Evolutionary conservation across 164 flowering plant genomes (phyloP), one percentile per base, ranked within the genome.

Genomic region (Annona squamosa): DNA sequence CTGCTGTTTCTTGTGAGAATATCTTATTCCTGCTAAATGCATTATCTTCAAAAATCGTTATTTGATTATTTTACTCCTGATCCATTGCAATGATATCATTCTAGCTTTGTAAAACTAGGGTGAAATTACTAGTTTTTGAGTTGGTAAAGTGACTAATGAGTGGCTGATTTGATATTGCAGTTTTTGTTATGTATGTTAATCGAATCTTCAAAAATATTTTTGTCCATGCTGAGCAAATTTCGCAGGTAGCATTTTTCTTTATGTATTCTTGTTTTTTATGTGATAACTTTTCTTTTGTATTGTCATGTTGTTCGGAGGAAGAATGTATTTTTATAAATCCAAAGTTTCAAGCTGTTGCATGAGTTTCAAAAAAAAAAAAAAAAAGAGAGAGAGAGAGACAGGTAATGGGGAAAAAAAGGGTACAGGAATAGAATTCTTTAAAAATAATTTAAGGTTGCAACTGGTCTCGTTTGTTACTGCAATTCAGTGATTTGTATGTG

Each of bases 121-220:
- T 26, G 37, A 26, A 26, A 26, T 26, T 26, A 26, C 37, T 26
- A 47, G n/a, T 26, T 26, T 52, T 69, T 47, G 74, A 45, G 47
- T 65, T 70, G 43, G 62, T 37, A 45, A 68, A 46, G 19, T 46
- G 46, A 46, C 45, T 3, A 45, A 9, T 65, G 45, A 72, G 46
- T 2, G 10, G 2, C 9, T 4, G 43, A 59, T 41, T 13, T 65
- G 9, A 16, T 3, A 69, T 77, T 90, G 90, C 96, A 95, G 97
- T 93, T 81, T 87, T 90, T 77, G 75, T 89, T 69, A 79, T 85
- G 68, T 93, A 89, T 74, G 79, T 93, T 9, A 86, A 88, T 3
- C 86, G 94, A 71, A 89, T 95, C 79, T 90, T 91, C 84, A 89
- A 84, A 81, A 95, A 93, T 77, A 88, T 95, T 57, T 93, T 89